Evolutionary conservation across 805 yeast species (phyloP).

Genomic region (Teunomyces cretensis): DNA sequence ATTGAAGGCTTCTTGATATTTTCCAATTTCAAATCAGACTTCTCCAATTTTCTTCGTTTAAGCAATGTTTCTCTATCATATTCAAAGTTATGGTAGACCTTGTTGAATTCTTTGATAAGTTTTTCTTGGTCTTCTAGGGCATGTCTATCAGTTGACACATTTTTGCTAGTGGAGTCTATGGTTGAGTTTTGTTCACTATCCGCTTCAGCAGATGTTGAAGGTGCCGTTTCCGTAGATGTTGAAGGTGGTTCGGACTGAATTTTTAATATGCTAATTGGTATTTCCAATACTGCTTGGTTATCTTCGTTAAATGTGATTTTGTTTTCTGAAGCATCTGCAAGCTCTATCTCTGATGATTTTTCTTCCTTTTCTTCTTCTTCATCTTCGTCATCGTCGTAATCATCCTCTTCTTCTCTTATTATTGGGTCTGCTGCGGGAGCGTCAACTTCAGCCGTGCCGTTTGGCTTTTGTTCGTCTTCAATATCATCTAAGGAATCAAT

Average conservation of each 20-base stretch:
- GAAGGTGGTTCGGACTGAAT: background rate
- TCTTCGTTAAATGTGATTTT: constrained; percentile 21
- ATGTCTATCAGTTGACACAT: constrained; percentile 6
- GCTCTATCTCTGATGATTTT: constrained; percentile 17
- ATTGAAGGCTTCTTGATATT: constrained; percentile 17
- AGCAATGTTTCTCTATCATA: constrained; percentile 72
- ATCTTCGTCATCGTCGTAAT: constrained; percentile 24
- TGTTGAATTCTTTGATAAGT: constrained; percentile 63
- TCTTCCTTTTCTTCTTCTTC: constrained; percentile 23
- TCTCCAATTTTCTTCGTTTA: constrained; percentile 74
- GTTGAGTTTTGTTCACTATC: background rate
- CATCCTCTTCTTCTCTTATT: constrained; percentile 39
- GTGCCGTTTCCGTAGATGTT: background rate
- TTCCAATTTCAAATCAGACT: constrained; percentile 70
- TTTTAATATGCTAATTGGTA: constrained; percentile 31
- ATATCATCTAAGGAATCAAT: constrained; percentile 31
- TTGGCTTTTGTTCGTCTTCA: constrained; percentile 13
- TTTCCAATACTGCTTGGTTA: constrained; percentile 29
- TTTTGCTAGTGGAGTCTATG: background rate
- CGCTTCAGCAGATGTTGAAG: constrained; percentile 3
- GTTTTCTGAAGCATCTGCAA: background rate
- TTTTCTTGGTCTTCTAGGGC: constrained; percentile 40
- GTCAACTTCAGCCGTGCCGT: background rate
- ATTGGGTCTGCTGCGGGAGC: constrained; percentile 5
- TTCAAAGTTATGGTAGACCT: constrained; percentile 74